Base-by-base conservation (phyloP, 768 basidiomycete genomes). In the Mycena crocata region DNA sequence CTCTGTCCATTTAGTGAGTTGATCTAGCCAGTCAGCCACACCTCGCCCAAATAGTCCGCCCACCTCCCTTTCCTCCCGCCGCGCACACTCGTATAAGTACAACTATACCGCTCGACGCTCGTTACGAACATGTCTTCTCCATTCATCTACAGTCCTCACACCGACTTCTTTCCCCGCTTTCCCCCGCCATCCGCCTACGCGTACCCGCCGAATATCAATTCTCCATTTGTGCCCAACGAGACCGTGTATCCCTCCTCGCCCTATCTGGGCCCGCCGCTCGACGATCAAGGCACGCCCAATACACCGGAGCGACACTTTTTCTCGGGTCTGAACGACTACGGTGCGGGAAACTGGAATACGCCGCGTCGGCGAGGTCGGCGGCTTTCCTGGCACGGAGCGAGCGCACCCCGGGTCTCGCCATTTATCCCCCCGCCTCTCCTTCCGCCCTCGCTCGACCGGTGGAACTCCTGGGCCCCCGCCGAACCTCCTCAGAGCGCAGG, bases 211-310 rank as follows among this genome's bases (percentile, higher is more conserved):
- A 34, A 5, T 23, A 31, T 32, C 21, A 52, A 21, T 46, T 84
- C 85, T 0, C 84, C 85, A 1, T 86, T 86, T 69, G 78, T 83
- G 44, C 85, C 84, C 3, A 75, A 77, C 30, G 66, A 79, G 35
- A 62, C 77, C 7, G 75, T 84, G 7, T 81, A 70, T 60, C 76
- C 79, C 3, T 65, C 75, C 21, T 85, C 84, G 10, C 84, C 84
- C 5, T 79, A 73, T 39, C 63, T 69, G 10, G 66, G 39, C 19
- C 62, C 56, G 6, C 8, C 21, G 10, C 23, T 28, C 17, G 49
- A 57, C 28, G 48, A 56, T 7, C 31, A 30, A 10, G 62, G 74
- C 34, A 46, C 63, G 56, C 73, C 79, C 63, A 76, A 64, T 57
- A 79, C 80, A 15, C 78, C 78, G 30, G 40, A 70, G 68, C 45